These are phyloP conservation scores for Guadua angustifolia DNA, from an alignment of 176 grass and related monocot genomes.

Conservation along the genomic window DNA sequence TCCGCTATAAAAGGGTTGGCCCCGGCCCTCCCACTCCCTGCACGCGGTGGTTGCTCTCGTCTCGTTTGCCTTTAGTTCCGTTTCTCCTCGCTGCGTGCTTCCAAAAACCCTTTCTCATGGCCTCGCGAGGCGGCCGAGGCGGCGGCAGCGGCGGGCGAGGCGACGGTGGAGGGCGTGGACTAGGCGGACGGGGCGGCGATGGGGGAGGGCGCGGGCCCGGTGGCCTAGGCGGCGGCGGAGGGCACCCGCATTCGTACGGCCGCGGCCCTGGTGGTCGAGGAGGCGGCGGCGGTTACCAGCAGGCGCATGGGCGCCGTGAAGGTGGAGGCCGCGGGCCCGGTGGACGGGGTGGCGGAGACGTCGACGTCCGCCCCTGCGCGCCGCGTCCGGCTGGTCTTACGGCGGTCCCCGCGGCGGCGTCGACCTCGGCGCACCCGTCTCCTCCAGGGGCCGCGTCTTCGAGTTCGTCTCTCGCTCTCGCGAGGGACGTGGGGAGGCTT, in stretches of 20 bases:
- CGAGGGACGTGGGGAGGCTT: constrained; percentile 34
- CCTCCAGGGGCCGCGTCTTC: background rate
- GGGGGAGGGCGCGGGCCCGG: background rate
- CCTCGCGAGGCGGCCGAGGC: constrained; percentile 14
- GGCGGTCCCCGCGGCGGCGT: background rate
- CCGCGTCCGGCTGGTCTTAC: background rate
- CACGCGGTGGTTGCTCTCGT: background rate
- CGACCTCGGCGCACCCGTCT: background rate
- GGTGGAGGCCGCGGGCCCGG: background rate
- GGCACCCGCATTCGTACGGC: no score
- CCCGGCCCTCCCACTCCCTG: no score
- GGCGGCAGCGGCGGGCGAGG: constrained; percentile 17
- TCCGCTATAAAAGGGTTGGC: background rate
- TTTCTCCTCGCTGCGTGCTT: background rate
- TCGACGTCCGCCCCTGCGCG: background rate
- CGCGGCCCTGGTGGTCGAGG: no score
- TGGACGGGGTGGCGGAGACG: constrained; percentile 1
- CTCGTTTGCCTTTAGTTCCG: background rate
- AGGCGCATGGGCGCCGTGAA: background rate
- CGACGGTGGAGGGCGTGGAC: background rate
- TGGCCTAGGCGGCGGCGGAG: background rate
- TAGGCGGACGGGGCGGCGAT: background rate
- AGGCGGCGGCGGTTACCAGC: background rate
- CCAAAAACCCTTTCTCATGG: constrained; percentile 34
- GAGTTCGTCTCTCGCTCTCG: constrained; percentile 14